phyloP scores from a whole-genome alignment of 1,139 yeast species.

The Meyerozyma smithsonii region DNA sequence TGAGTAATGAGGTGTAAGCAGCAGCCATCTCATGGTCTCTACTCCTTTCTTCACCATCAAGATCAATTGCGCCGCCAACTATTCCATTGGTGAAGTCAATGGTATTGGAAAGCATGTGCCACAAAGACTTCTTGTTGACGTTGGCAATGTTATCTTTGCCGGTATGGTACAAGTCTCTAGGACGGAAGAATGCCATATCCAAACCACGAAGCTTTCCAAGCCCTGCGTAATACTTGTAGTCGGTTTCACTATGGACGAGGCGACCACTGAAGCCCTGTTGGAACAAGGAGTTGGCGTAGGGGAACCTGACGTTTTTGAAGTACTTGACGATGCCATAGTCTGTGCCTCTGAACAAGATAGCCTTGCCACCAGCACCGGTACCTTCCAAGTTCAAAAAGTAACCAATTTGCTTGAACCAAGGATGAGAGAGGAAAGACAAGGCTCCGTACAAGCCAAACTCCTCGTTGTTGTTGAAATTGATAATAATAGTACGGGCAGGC shows the following conservation, averaged over 20 bases:
- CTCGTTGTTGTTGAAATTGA: conserved; percentile 87
- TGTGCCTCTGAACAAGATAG: conserved; percentile 77
- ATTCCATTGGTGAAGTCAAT: conserved; percentile 49
- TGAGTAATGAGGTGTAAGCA: conserved; percentile 58
- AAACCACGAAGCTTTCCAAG: conserved; percentile 71
- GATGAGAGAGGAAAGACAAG: conserved; percentile 64
- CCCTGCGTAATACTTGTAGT: conserved; percentile 65
- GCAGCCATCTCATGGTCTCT: conserved; percentile 41
- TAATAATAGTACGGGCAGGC: conserved; percentile 68
- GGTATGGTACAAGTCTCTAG: conserved; percentile 83
- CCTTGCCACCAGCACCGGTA: conserved; percentile 93
- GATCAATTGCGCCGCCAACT: conserved; percentile 34
- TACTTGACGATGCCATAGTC: conserved; percentile 60
- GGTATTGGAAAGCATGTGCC: conserved; percentile 78
- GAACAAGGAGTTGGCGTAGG: conserved; percentile 73
- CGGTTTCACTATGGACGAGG: conserved; percentile 78
- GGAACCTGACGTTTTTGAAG: conserved; percentile 51
- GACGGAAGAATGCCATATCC: conserved; percentile 60
- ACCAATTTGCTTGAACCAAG: conserved; percentile 61
- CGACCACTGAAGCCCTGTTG: conserved; percentile 79
- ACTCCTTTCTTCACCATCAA: conserved; percentile 31
- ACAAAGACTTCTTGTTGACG: conserved; percentile 59
- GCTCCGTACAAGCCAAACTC: conserved; percentile 91
- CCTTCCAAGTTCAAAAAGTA: conserved; percentile 86
- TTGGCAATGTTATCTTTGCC: conserved; percentile 63